Conservation (phyloP, 2,329 filamentous ascomycete species). For the Fusarium cicatricum region DNA sequence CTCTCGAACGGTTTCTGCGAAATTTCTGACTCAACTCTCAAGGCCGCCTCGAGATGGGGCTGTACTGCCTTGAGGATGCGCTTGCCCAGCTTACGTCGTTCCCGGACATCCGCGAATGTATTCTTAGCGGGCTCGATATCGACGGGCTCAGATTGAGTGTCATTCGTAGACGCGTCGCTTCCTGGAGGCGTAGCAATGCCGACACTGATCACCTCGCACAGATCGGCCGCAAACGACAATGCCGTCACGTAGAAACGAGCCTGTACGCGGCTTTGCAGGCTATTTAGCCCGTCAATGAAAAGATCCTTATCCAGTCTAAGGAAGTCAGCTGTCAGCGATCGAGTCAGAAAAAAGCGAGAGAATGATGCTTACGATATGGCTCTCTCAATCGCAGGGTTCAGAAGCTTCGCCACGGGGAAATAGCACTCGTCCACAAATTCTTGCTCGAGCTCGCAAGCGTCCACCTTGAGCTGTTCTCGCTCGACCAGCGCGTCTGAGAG, state of each 20-base stretch:
- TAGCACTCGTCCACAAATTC: constrained; percentile 89
- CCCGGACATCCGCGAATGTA: constrained; percentile 74
- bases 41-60: constrained; percentile 76
- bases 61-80: constrained; percentile 87
- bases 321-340: constrained; percentile 49
- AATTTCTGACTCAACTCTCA: constrained; percentile 84
- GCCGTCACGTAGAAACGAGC: constrained; percentile 66
- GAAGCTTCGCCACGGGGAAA: constrained; percentile 82
- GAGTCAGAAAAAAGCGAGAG: background rate
- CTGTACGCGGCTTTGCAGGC: constrained; percentile 62
- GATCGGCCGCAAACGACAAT: constrained; percentile 63
- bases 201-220: constrained; percentile 61
- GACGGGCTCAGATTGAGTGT: constrained; percentile 46
- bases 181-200: constrained; percentile 59
- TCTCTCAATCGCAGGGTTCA: constrained; percentile 81
- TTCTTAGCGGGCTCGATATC: constrained; percentile 61
- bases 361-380: constrained; percentile 75
- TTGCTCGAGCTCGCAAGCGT: constrained; percentile 77
- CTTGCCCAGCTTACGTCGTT: constrained; percentile 86
- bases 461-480: constrained; percentile 80
- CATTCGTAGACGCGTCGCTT: constrained; percentile 32
- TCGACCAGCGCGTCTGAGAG: constrained; percentile 76
- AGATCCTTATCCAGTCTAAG: constrained; percentile 70
- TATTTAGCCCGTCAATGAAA: constrained; percentile 61
- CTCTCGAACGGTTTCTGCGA: constrained; percentile 73